Conservation (phyloP, 148 eudicot species). For the Cornus suecica region DNA sequence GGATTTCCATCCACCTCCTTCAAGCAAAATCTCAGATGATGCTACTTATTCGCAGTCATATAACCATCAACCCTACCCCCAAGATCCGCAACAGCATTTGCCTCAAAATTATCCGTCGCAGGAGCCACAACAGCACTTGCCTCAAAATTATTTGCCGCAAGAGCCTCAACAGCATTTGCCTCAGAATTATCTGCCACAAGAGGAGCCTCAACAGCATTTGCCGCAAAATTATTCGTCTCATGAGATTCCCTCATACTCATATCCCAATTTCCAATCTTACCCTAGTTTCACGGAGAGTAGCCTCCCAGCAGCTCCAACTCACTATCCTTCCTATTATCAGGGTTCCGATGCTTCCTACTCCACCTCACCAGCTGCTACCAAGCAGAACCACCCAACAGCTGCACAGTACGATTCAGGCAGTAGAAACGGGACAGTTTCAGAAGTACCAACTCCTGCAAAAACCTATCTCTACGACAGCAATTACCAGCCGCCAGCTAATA, state of each 20-base stretch:
- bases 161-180: constrained; percentile 57
- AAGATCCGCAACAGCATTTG: constrained; percentile 49
- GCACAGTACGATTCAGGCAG: constrained; percentile 42
- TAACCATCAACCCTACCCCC: constrained; percentile 54
- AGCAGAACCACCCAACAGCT: constrained; percentile 36
- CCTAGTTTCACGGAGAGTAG: constrained; percentile 78
- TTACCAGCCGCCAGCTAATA: constrained; percentile 77
- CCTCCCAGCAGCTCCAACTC: constrained; percentile 67
- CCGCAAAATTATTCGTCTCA: constrained; percentile 58
- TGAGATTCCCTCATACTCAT: constrained; percentile 46
- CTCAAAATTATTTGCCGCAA: constrained; percentile 54
- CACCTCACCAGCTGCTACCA: constrained; percentile 36
- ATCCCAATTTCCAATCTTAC: constrained; percentile 85
- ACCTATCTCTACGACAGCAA: constrained; percentile 63
- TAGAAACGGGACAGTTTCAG: constrained; percentile 48
- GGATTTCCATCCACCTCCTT: constrained; percentile 32
- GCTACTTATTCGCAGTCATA: constrained; percentile 48
- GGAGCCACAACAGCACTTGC: constrained; percentile 21
- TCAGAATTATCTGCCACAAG: constrained; percentile 57
- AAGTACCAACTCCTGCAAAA: constrained; percentile 34
- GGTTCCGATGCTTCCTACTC: constrained; percentile 64
- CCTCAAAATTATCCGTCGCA: constrained; percentile 60
- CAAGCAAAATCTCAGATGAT: constrained; percentile 40
- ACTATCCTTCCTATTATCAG: constrained; percentile 61
- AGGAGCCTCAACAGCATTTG: constrained; percentile 18